Evolutionary conservation across 2,329 filamentous ascomycete species (phyloP).

Genomic region (Stachybotrys elegans): DNA sequence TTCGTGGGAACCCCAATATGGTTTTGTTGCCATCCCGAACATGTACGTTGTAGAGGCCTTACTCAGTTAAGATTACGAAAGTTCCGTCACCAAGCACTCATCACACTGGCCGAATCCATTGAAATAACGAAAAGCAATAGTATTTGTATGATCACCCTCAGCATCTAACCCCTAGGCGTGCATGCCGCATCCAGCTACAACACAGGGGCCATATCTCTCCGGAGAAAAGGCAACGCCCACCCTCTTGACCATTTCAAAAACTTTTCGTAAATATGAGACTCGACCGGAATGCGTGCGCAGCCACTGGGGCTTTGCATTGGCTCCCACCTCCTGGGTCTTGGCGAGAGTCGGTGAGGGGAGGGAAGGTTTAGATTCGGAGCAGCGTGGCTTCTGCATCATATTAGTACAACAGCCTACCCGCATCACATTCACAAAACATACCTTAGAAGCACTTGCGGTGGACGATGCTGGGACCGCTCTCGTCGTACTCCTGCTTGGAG

Average conservation of each 20-base stretch:
- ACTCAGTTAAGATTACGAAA: no score
- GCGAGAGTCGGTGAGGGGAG: conserved; percentile 29
- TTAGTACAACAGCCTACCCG: conserved; percentile 14
- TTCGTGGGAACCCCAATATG: no score
- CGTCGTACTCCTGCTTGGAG: conserved; percentile 99
- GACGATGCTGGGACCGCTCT: conserved; percentile 98
- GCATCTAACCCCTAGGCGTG: conserved; percentile 45
- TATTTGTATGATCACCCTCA: conserved; percentile 55
- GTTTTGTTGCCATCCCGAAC: no score
- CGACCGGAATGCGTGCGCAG: conserved; percentile 43
- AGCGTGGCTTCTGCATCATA: conserved; percentile 18
- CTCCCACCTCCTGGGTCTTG: conserved; percentile 40
- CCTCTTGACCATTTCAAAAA: conserved; percentile 50
- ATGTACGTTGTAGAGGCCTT: no score
- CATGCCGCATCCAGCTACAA: conserved; percentile 45
- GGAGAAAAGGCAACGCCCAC: conserved; percentile 43
- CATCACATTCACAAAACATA: conserved; percentile 32
- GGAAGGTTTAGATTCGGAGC: conserved; percentile 26
- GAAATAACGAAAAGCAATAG: conserved; percentile 36
- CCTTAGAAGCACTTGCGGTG: conserved; percentile 99
- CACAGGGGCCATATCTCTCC: conserved; percentile 44
- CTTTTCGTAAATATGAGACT: conserved; percentile 54
- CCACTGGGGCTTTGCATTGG: conserved; percentile 36
- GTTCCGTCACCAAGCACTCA: no score
- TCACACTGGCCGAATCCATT: conserved; percentile 14